Conservation (phyloP, 495 filamentous ascomycete genomes). For the Echria macrotheca region DNA sequence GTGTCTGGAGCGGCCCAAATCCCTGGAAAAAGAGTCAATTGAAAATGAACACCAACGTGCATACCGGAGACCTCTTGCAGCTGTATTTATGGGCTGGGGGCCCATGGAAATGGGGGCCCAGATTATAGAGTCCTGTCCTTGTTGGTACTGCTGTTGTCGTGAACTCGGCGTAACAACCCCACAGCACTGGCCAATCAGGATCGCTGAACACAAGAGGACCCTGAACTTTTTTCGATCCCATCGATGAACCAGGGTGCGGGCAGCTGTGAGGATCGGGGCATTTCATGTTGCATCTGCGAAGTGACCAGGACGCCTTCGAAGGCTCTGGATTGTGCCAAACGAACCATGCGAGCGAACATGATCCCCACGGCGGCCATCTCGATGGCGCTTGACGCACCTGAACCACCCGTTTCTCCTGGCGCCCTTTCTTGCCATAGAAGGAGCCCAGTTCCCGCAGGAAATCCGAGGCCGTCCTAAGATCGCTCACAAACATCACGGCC, state of each 20-base stretch:
- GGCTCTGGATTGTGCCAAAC: not conserved
- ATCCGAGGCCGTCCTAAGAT: not conserved
- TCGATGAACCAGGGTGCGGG: conserved; percentile 13
- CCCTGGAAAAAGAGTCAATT: no score
- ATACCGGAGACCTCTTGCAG: no score
- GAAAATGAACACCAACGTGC: no score
- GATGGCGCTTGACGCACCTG: conserved; percentile 10
- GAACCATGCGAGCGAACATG: conserved; percentile 11
- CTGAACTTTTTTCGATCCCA: conserved; percentile 19
- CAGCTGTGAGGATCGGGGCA: conserved; percentile 17
- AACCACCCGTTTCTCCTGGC: conserved; percentile 1
- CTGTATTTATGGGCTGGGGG: no score
- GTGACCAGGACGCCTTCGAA: conserved; percentile 8
- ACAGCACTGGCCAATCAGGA: conserved; percentile 6
- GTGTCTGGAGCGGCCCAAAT: no score
- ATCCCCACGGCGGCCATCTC: conserved; percentile 11
- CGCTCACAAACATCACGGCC: not conserved
- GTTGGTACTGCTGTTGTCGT: conserved; percentile 2
- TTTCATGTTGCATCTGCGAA: conserved; percentile 25
- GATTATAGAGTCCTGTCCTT: no score
- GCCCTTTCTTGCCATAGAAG: conserved; percentile 8
- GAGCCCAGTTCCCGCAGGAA: not conserved
- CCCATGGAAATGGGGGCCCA: no score
- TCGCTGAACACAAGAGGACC: conserved; percentile 13
- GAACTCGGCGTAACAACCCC: not conserved